Conservation (phyloP, 805 yeast species). For the Kodamaea laetipori region DNA sequence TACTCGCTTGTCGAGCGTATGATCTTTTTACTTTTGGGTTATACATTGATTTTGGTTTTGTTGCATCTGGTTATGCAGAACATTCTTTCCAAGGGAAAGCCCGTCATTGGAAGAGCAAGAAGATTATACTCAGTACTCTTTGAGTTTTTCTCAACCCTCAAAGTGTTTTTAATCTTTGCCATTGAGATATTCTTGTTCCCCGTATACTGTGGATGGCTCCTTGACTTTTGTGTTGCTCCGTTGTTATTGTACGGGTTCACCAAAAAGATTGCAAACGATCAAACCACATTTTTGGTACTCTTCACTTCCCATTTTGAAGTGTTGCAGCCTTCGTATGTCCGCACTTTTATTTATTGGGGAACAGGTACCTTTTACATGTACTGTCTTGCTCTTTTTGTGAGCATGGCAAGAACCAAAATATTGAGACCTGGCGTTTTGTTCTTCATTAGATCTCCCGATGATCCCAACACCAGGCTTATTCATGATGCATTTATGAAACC, state of each 20-base stretch:
- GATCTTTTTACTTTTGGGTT: conserved; percentile 38
- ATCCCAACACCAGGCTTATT: conserved; percentile 81
- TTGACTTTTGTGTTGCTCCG: conserved; percentile 71
- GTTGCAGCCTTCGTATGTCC: conserved; percentile 23
- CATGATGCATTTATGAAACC: conserved; percentile 87
- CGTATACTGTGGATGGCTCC: conserved; percentile 74
- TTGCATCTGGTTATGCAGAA: conserved; percentile 32
- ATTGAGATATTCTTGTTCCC: conserved; percentile 88
- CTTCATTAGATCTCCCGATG: conserved; percentile 92
- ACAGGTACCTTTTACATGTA: conserved; percentile 87
- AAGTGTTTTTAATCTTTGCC: conserved; percentile 72
- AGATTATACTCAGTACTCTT: conserved; percentile 52
- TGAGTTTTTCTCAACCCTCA: conserved; percentile 61
- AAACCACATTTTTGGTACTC: conserved; percentile 21
- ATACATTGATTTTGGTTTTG: conserved; percentile 25
- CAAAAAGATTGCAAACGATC: conserved; percentile 5
- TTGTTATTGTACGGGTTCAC: conserved; percentile 30
- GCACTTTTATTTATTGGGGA: conserved; percentile 51
- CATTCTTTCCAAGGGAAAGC: conserved; percentile 39
- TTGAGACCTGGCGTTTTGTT: conserved; percentile 87
- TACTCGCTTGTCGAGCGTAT: conserved; percentile 41
- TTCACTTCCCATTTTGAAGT: conserved; percentile 23
- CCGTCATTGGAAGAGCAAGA: conserved; percentile 54
- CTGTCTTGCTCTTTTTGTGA: conserved; percentile 79
- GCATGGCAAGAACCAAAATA: conserved; percentile 72